A percentile compares a stretch with the other conserved stretches of the same genome.
Conservation (phyloP, 352 stramenopile genomes). For the Pythium folliculosum region DNA sequence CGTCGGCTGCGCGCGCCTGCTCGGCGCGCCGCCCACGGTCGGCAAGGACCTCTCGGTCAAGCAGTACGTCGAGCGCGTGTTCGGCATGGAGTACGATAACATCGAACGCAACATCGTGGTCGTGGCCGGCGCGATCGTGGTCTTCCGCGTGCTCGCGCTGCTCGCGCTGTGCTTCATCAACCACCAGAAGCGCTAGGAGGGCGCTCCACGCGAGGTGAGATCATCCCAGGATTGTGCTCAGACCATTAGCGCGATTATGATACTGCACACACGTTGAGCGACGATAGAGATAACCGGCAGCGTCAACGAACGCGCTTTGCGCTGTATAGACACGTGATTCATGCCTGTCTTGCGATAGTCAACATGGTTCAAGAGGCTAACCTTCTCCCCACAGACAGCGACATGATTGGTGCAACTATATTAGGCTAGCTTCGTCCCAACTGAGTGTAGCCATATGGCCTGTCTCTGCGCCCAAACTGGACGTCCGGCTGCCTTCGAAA, state of each 20-base stretch:
- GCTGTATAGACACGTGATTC: too few relatives aligned
- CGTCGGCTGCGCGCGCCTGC: constrained; percentile 28
- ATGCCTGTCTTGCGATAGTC: too few relatives aligned
- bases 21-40: constrained; percentile 21
- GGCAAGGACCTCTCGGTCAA: constrained; percentile 30
- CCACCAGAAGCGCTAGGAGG: constrained; percentile 45
- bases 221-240: too few relatives aligned
- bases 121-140: constrained; percentile 34
- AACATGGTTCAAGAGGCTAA: too few relatives aligned
- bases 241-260: too few relatives aligned
- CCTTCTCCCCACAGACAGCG: too few relatives aligned
- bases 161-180: constrained; percentile 50
- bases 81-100: constrained; percentile 33
- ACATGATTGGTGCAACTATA: too few relatives aligned
- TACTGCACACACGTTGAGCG: too few relatives aligned
- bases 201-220: too few relatives aligned
- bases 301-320: too few relatives aligned
- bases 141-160: constrained; percentile 43
- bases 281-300: too few relatives aligned
- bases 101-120: constrained; percentile 25
- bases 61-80: constrained; percentile 33
- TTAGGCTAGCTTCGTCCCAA: too few relatives aligned
- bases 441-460: constrained; percentile 11
- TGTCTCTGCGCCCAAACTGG: not conserved
- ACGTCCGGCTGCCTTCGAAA: not conserved